phyloP scores from a whole-genome alignment of 2,329 filamentous ascomycete genomes.

The Phyllosticta citriasiana region DNA sequence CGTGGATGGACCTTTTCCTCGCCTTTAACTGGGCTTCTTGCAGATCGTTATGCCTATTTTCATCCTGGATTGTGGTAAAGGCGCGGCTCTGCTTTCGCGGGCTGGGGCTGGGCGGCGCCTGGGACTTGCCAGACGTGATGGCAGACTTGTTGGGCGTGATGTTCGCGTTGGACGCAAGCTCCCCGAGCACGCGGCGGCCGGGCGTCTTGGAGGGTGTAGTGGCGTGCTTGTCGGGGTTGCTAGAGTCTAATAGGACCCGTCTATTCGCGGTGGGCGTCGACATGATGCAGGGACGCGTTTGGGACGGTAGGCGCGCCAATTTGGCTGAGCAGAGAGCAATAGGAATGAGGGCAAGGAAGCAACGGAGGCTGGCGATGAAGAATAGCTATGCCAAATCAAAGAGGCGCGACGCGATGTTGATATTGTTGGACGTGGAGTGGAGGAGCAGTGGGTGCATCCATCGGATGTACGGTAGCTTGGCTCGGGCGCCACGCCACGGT shows the following conservation, averaged over 20 bases:
- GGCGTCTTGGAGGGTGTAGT: slow-evolving; percentile 21
- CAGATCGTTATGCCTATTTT: slow-evolving; percentile 16
- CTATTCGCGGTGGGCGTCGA: slow-evolving; percentile 9
- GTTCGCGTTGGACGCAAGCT: slow-evolving; percentile 22
- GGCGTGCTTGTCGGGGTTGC: slow-evolving; percentile 8
- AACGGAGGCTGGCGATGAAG: not conserved
- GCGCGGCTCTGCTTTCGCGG: slow-evolving; percentile 25
- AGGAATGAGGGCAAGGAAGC: not conserved
- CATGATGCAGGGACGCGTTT: slow-evolving; percentile 11
- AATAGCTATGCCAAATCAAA: not conserved
- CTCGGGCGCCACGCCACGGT: not conserved
- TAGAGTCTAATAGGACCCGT: not conserved
- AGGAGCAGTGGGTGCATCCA: not conserved
- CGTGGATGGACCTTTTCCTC: slow-evolving; percentile 26
- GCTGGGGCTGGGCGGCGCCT: slow-evolving; percentile 19
- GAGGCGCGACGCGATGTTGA: slow-evolving; percentile 1
- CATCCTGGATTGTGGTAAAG: slow-evolving; percentile 19
- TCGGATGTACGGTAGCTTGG: not conserved
- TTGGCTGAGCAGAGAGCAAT: not conserved
- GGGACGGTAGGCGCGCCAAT: not conserved
- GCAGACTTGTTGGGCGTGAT: slow-evolving; percentile 10
- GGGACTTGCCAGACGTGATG: slow-evolving; percentile 23
- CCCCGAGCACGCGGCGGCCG: slow-evolving; percentile 25
- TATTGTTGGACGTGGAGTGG: not conserved
- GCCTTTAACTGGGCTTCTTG: slow-evolving; percentile 12